Base-by-base conservation (phyloP, 1,139 yeast species). In the Diutina neorugosa region DNA sequence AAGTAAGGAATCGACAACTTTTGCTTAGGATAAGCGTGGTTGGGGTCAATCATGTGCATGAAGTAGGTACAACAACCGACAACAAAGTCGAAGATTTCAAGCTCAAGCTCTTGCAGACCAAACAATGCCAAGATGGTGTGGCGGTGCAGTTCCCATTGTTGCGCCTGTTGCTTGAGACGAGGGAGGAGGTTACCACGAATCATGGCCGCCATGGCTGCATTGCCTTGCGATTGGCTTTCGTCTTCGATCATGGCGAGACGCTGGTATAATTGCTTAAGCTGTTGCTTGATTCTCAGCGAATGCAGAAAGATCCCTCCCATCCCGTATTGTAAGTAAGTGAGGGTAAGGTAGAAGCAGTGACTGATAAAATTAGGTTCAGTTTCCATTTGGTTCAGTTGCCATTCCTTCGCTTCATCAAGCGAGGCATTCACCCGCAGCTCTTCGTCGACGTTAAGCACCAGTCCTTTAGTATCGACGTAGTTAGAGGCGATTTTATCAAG, bases 371-470 rank as follows among this genome's bases (percentile, higher is more conserved):
- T 93, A 5, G 71, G 37, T 37, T 66, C 65, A 52, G 63, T 64
- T 16, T 65, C 58, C 14, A 64, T 64, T 1, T 53, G 41, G 40
- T 71, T 66, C 4, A 64, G 55, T 60, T 76, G 80, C 61, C 76
- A 82, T 53, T 79, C 81, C 48, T 76, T 76, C 1, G 89, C 84
- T 60, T 88, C 94, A 56, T 77, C 78, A 44, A 78, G 74, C 43
- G 94, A 86, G 1, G 96, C 78, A 59, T 86, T 84, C 42, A 90
- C 76, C 63, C 94, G 81, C 4, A 97, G 84, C 64, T 94, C 98
- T 49, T 89, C 96, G 6, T 69, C 66, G 23, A 91, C 71, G 62
- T 87, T 86, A 55, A 86, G 69, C 48, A 82, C 67, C 53, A 76
- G 72, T 52, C 63, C 62, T 52, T 76, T 72, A 58, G 82, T 79